Evolutionary conservation across 306 rosid species (phyloP).

Genomic region (Coriaria nepalensis): DNA sequence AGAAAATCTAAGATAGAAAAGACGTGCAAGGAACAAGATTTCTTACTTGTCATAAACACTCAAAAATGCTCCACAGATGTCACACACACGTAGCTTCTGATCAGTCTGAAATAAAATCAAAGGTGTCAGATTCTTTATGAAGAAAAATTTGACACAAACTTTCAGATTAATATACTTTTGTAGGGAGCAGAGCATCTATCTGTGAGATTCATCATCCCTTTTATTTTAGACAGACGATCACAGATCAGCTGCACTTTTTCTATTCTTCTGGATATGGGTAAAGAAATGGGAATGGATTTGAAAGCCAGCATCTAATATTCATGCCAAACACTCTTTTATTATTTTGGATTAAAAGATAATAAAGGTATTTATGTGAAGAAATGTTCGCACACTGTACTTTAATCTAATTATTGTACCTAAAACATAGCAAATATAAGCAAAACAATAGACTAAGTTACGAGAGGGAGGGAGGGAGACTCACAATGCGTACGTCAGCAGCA

Average conservation of each 20-base stretch:
- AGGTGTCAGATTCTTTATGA: neutral
- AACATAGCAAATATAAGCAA: neutral
- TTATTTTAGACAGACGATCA: too few relatives aligned
- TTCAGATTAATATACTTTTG: neutral
- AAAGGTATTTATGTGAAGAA: too few relatives aligned
- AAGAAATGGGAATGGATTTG: too few relatives aligned
- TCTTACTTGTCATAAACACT: slow-evolving; percentile 97
- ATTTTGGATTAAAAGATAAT: too few relatives aligned
- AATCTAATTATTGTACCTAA: too few relatives aligned
- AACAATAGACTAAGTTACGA: slow-evolving; percentile 3
- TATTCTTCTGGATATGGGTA: too few relatives aligned
- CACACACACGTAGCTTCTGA: slow-evolving; percentile 97
- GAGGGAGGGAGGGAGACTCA: slow-evolving; percentile 32
- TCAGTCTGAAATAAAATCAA: slow-evolving; percentile 65
- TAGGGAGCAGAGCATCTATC: too few relatives aligned
- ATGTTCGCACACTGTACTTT: too few relatives aligned
- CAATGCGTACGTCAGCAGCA: slow-evolving; percentile 96
- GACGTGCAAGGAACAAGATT: slow-evolving; percentile 2
- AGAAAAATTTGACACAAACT: neutral
- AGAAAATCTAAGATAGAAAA: slow-evolving; percentile 20
- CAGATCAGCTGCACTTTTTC: too few relatives aligned
- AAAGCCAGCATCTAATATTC: too few relatives aligned
- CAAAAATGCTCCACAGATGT: slow-evolving; percentile 97
- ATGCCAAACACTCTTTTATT: too few relatives aligned
- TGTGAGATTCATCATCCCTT: too few relatives aligned